A percentile compares a stretch with the other conserved stretches of the same genome.
Evolutionary conservation across 1,284 basidiomycete genomes (phyloP).

Genomic region (Pascua guehoae): DNA sequence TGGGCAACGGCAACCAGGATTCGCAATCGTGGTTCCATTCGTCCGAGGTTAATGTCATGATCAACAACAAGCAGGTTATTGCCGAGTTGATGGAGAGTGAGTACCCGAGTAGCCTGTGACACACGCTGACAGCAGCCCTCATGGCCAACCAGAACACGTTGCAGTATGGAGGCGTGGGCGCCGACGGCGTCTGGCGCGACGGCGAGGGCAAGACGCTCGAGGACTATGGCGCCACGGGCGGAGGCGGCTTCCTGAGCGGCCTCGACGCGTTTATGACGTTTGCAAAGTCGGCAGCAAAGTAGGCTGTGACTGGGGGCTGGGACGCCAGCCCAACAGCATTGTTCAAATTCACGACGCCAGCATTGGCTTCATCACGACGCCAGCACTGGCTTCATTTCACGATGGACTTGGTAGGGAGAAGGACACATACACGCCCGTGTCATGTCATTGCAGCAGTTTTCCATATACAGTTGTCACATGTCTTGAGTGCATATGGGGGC

Average conservation of each 20-base stretch:
- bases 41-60: conserved; percentile 72
- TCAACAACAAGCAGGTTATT: conserved; percentile 62
- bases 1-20: conserved; percentile 56
- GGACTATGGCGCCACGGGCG: conserved; percentile 44
- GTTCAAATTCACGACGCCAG: too few species aligned
- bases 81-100: conserved; percentile 59
- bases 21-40: conserved; percentile 76
- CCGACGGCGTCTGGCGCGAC: conserved; percentile 68
- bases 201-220: conserved; percentile 52
- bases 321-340: too few species aligned
- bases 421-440: not conserved
- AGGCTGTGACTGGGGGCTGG: not conserved
- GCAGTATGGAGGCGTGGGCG: conserved; percentile 60
- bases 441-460: not conserved
- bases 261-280: conserved; percentile 38
- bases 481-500: too few species aligned
- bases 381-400: too few species aligned
- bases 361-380: too few species aligned
- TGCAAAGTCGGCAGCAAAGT: conserved; percentile 34
- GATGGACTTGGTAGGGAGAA: not conserved
- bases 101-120: not conserved
- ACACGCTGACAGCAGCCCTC: conserved; percentile 48
- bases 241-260: conserved; percentile 40
- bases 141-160: conserved; percentile 67
- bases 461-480: not conserved